Base-by-base conservation (phyloP, 495 filamentous ascomycete species). In the Niebla homalea region DNA sequence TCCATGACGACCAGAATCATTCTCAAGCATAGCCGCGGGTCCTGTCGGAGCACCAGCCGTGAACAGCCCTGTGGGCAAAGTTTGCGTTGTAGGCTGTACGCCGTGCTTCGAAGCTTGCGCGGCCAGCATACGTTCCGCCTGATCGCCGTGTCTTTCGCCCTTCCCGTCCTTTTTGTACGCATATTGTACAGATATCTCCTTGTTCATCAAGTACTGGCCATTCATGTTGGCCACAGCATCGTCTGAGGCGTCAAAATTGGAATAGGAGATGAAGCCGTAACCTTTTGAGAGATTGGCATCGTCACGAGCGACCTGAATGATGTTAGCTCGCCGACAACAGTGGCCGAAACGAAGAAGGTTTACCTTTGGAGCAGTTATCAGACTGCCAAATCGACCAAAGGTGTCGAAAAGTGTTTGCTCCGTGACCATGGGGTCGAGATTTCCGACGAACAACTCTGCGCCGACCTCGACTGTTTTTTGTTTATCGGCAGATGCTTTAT, bases 161-260 rank as follows among this genome's bases (percentile, higher is more conserved):
- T 95, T 94, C 39, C 93, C 92, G 60, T 98, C 93, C 66, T 97
- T 97, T 75, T 98, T 98, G 73, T 94, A 98, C 37, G 92, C 92
- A 65, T 98, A 98, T 63, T 98, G 90, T 38, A 97, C 93, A 2
- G 82, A 85, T 57, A 94, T 80, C 60, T 92, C 81, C 67, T 95
- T 94, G 70, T 94, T 95, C 79, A 93, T 92, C 44, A 98, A 76
- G 66, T 88, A 95, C 65, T 97, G 90, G 47, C 88, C 87, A 63
- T 96, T 86, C 89, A 98, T 95, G 59, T 87, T 87, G 46, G 78
- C 71, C 49, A 93, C 84, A 25, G 92, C 93, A 50, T 86, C 84
- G 58, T 98, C 92, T 19, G 87, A 90, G 51, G 89, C 87, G 65
- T 98, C 92, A 63, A 98, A 98, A 54, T 85, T 84, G 58, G 83